A percentile compares a stretch with the other conserved stretches of the same genome.
Evolutionary conservation across 208 protist species (phyloP).

Genomic region (Trypanosoma lewisi): DNA sequence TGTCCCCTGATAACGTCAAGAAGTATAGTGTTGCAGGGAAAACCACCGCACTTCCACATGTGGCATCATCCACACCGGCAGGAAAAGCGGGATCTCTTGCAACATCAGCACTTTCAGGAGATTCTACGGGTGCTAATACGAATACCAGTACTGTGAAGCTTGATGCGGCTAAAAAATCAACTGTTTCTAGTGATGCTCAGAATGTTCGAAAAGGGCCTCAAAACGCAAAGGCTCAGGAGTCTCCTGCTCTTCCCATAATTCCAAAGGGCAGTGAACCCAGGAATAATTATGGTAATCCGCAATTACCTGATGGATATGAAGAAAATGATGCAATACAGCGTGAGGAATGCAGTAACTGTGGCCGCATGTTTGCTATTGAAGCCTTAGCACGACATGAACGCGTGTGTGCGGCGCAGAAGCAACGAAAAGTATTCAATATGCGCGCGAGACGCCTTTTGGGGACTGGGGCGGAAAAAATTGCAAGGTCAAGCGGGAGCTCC

Average conservation of each 20-base stretch:
- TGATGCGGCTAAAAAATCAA: not conserved
- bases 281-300: not conserved
- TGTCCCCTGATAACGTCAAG: conserved; percentile 12
- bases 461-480: conserved; percentile 20
- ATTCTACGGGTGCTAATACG: no score
- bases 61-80: not conserved
- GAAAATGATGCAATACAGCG: conserved; percentile 24
- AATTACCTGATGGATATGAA: not conserved
- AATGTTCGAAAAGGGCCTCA: not conserved
- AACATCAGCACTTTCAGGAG: not conserved
- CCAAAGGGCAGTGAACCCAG: not conserved
- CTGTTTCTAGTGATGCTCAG: not conserved
- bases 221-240: not conserved
- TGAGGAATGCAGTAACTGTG: conserved; percentile 69
- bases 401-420: conserved; percentile 58
- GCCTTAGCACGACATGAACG: conserved; percentile 64
- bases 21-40: not conserved
- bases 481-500: not conserved
- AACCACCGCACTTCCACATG: not conserved
- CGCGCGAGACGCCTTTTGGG: conserved; percentile 54
- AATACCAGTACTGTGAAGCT: no score
- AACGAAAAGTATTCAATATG: conserved; percentile 78
- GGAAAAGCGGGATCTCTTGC: not conserved
- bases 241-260: not conserved
- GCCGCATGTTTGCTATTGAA: conserved; percentile 70